Evolutionary conservation across 2,329 filamentous ascomycete genomes (phyloP), one percentile per base, ranked within the genome.

Genomic region (Penicillium sp.): DNA sequence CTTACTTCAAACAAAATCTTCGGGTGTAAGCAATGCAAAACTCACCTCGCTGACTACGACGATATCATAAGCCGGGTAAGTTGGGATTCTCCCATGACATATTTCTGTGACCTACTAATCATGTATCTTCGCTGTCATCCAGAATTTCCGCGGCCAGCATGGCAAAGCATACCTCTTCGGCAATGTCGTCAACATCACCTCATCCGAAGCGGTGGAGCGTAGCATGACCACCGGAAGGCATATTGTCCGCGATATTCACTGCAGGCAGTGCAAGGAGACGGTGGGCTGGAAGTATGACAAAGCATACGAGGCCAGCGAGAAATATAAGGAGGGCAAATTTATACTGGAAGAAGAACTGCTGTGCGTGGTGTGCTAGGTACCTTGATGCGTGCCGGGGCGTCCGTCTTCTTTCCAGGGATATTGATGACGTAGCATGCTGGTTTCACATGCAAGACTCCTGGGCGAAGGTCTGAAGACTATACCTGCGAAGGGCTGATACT

Each of bases 261-360:
- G 93, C 75, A 80, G 85, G 51, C 87, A 95, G 70, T 98, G 93
- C 79, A 86, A 85, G 66, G 86, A 90, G 69, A 86, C 85, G 28
- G 93, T 98, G 46, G 93, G 93, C 32, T 98, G 93, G 93, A 97
- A 95, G 70, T 98, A 98, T 69, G 93, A 98, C 72, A 95, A 94
- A 74, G 93, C 93, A 1, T 97, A 87, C 68, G 93, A 98, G 74
- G 71, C 76, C 31, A 84, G 79, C 57, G 91, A 98, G 78, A 95
- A 95, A 73, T 98, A 98, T 74, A 98, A 98, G 76, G 93, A 98
- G 77, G 90, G 89, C 49, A 98, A 97, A 74, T 97, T 87, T 68
- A 98, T 98, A 53, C 77, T 98, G 49, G 91, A 97, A 75, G 87
- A 87, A 29, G 90, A 95, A 74, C 72, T 96, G 56, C 77, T 97